Evolutionary conservation across 2,329 filamentous ascomycete genomes (phyloP).

Genomic region (Curvularia lunata): DNA sequence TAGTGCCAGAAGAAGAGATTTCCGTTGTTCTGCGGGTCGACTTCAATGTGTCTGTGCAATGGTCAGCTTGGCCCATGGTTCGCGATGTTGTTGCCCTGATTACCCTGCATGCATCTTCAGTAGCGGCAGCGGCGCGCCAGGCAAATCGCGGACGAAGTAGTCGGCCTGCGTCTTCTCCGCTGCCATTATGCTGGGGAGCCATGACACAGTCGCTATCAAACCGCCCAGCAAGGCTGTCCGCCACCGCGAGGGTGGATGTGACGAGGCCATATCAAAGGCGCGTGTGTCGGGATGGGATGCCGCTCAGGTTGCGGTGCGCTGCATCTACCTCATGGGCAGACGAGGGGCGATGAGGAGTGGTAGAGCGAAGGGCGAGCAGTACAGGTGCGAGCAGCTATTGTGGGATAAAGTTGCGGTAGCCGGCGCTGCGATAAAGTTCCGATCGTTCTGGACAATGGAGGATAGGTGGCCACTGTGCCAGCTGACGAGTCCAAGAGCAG

Average conservation of each 20-base stretch:
- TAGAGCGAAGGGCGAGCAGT: constrained; percentile 1
- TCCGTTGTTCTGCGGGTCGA: constrained; percentile 82
- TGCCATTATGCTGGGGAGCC: constrained; percentile 46
- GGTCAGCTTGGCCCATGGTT: constrained; percentile 9
- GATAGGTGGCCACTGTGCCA: constrained; percentile 37
- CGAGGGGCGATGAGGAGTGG: neutral
- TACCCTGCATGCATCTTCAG: constrained; percentile 99
- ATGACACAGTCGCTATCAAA: constrained; percentile 41
- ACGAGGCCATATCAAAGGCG: constrained; percentile 33
- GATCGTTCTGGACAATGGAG: constrained; percentile 24
- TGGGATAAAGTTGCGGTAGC: constrained; percentile 5
- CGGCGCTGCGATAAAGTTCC: constrained; percentile 8
- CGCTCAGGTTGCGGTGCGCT: constrained; percentile 29
- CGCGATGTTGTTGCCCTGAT: constrained; percentile 21
- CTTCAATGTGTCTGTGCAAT: constrained; percentile 78
- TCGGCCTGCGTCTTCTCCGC: constrained; percentile 71
- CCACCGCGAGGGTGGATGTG: constrained; percentile 38
- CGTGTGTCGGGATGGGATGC: constrained; percentile 19
- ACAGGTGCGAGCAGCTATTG: neutral
- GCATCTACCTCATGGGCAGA: constrained; percentile 46
- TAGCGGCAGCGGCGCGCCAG: constrained; percentile 79
- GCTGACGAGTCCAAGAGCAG: constrained; percentile 32
- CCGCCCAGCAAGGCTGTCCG: constrained; percentile 43
- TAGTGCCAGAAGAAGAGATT: constrained; percentile 99
- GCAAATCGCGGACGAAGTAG: constrained; percentile 86